These are phyloP conservation scores for Vanderwaltozyma yarrowii DNA, from an alignment of 805 yeast genomes.

Conservation along the genomic window DNA sequence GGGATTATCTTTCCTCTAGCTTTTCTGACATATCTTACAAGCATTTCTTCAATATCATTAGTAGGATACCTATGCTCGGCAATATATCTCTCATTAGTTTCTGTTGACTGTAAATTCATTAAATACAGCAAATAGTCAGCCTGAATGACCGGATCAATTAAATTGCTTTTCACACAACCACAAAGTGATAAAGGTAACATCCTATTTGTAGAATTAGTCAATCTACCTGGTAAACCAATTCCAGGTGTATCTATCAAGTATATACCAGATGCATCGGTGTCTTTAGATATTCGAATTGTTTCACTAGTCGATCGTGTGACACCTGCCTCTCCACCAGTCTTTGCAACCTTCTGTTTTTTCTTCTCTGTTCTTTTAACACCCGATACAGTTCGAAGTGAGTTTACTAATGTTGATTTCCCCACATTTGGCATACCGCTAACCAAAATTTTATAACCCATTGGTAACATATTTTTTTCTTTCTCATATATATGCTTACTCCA, in stretches of 20 bases:
- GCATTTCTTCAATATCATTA: slow-evolving; percentile 52
- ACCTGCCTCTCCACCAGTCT: slow-evolving; percentile 83
- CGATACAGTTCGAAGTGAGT: slow-evolving; percentile 47
- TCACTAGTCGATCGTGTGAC: slow-evolving; percentile 76
- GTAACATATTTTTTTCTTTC: slow-evolving; percentile 53
- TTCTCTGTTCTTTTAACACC: slow-evolving; percentile 13
- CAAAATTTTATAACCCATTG: slow-evolving; percentile 67
- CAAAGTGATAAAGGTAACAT: slow-evolving; percentile 67
- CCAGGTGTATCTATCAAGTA: slow-evolving; percentile 89
- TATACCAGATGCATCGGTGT: slow-evolving; percentile 35
- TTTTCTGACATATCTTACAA: slow-evolving; percentile 33
- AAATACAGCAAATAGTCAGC: slow-evolving; percentile 77
- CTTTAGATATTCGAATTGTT: slow-evolving; percentile 43
- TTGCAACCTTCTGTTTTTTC: slow-evolving; percentile 54
- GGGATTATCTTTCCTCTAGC: slow-evolving; percentile 30
- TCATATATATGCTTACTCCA: slow-evolving; percentile 30
- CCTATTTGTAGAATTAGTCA: slow-evolving; percentile 43
- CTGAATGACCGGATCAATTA: slow-evolving; percentile 74
- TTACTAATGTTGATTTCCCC: slow-evolving; percentile 87
- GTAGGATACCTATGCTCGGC: slow-evolving; percentile 42
- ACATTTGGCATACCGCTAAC: slow-evolving; percentile 95
- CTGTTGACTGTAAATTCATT: slow-evolving; percentile 45
- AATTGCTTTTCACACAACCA: slow-evolving; percentile 59
- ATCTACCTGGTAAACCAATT: slow-evolving; percentile 61
- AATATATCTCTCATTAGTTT: slow-evolving; percentile 8